Evolutionary conservation across 305 asterid species (phyloP), one percentile per base, ranked within the genome.

Genomic region (Fraxinus ornus): DNA sequence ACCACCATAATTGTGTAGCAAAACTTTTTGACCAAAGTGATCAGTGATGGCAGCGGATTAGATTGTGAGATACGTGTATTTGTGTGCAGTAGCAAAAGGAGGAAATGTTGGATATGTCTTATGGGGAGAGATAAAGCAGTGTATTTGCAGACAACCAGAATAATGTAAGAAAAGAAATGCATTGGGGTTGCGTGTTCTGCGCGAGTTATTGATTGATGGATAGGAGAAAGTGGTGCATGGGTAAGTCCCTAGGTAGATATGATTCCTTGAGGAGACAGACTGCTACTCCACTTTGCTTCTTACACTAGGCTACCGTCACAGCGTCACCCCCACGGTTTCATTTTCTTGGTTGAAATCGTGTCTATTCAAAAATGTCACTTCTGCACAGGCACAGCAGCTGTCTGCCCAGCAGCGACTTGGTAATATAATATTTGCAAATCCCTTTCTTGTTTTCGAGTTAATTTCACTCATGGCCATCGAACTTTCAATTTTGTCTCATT

Each of bases 151-250:
- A 68, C 49, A 44, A 64, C 32, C 66, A 37, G 35, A 71, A 79
- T 30, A 76, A 37, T 7, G 78, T 37, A 37, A 37, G 44, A 37
- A 37, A 24, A 60, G 85, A 85, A 77, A 76, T 77, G 82, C 75
- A 81, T 72, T 60, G 78, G 79, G 84, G 81, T 88, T 88, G 91
- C 91, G 91, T 88, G 88, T 84, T 88, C 75, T 83, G 86, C 91
- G 89, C 85, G 91, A 77, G 88, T 80, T 84, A 13, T 82, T 78
- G 71, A 39, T 77, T 80, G 75, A 13, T 36, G 44, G 44, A 37
- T 37, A 7, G 44, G 2, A 30, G 22, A 22, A 60, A 19, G 26
- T 60, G 22, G 22, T 37, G 44, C 44, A 37, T 7, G 44, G 81
- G 84, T 30, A 26, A 81, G 81, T 85, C 70, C 88, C 83, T 26